These are phyloP conservation scores for Fusarium chuoi DNA, from an alignment of 2,329 filamentous ascomycete genomes.

Conservation along the genomic window DNA sequence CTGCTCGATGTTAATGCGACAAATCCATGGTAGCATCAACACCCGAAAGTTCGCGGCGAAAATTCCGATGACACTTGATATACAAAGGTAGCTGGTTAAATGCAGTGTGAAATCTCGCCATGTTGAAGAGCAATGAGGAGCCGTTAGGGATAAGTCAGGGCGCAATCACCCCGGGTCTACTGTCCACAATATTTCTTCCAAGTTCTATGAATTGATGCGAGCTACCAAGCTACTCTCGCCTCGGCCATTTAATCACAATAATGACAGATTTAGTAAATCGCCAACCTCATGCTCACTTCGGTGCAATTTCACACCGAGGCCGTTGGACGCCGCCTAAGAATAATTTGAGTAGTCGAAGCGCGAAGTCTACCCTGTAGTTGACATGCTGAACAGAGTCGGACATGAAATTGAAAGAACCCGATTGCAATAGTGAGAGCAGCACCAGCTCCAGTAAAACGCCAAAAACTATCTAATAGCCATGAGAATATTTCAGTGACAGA, in stretches of 20 bases:
- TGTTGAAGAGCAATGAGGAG: no score
- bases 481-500: accelerated
- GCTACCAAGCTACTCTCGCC: neutral
- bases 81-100: no score
- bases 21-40: no score
- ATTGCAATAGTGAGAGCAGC: accelerated
- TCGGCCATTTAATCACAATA: accelerated
- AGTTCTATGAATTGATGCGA: accelerated
- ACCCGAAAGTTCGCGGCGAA: no score
- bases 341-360: neutral
- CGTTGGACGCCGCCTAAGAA: neutral
- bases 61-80: no score
- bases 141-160: no score
- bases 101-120: no score
- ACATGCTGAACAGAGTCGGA: neutral
- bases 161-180: neutral
- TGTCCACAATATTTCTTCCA: accelerated
- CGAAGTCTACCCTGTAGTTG: neutral
- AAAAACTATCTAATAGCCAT: neutral
- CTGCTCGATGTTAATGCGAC: accelerated
- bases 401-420: neutral
- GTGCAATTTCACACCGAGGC: neutral
- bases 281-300: neutral
- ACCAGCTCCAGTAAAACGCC: no score
- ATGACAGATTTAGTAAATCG: accelerated